Base-by-base conservation (phyloP, 441 rosid genomes). In the Jatropha podagrica region DNA sequence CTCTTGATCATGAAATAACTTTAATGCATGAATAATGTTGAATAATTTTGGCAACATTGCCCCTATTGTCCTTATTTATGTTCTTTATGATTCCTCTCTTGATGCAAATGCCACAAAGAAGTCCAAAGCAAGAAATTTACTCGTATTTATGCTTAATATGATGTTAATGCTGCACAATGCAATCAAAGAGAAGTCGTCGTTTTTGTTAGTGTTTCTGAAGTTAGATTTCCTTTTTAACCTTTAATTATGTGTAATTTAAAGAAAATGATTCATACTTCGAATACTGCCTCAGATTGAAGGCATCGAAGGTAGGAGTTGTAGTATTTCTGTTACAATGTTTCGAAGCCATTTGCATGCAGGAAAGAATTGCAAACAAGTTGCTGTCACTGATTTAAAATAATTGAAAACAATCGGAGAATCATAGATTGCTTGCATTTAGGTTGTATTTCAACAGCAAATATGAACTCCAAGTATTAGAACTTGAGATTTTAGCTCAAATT, bases 51-150 rank as follows among this genome's bases (percentile, higher is more conserved):
- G 8, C 48, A 44, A 44, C 48, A 4, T 44, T 6, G 48, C 48
- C 10, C 48, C 48, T 44, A 44, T 44, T 68, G 51, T 37, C 20
- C 17, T 0, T 32, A 32, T 32, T 32, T 32, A 32, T 32, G 32
- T 32, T 32, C 32, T 32, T 32, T 42, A 26, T 48, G 52, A 4
- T 14, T 18, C 15, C 54, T 20, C 15, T 40, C 17, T 18, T 65
- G 26, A 59, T 73, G 70, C 62, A 49, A 78, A 71, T 65, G 49
- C 67, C 65, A 44, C 42, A 58, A 32, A 32, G 32, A 32, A 32
- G 32, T 32, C 32, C 32, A 32, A 32, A 26, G 54, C 27, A 55
- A 74, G 68, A 63, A 66, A 55, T 55, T 42, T 41, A 71, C 41
- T 32, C 32, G 2, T 32, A 32, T 32, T 32, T 32, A 32, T 32